These are phyloP conservation scores for Fusarium bulbicola DNA, from an alignment of 2,329 filamentous ascomycete genomes.

Conservation along the genomic window DNA sequence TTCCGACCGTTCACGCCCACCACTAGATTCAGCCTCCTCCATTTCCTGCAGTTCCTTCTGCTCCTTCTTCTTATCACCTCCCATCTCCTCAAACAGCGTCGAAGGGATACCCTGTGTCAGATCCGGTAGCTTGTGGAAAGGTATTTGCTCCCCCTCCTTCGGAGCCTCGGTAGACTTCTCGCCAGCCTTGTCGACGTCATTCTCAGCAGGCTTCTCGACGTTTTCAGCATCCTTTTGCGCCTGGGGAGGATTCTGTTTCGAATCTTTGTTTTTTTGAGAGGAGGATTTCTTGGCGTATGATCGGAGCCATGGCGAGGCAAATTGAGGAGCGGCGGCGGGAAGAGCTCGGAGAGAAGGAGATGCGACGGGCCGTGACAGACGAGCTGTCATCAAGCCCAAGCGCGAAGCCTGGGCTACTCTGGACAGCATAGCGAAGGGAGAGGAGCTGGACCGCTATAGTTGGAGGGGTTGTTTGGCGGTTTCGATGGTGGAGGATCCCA, in stretches of 20 bases:
- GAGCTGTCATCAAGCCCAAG: slow-evolving; percentile 46
- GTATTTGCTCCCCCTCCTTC: slow-evolving; percentile 54
- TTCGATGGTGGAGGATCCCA: slow-evolving; percentile 26
- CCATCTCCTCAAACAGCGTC: slow-evolving; percentile 81
- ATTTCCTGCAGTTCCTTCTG: slow-evolving; percentile 47
- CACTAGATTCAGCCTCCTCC: slow-evolving; percentile 48
- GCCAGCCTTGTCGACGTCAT: slow-evolving; percentile 33
- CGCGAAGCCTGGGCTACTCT: slow-evolving; percentile 47
- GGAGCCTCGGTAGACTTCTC: slow-evolving; percentile 41
- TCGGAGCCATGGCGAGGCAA: slow-evolving; percentile 44
- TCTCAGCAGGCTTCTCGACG: slow-evolving; percentile 26
- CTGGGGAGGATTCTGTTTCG: slow-evolving; percentile 30
- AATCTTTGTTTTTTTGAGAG: slow-evolving; percentile 11
- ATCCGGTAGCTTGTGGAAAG: slow-evolving; percentile 80
- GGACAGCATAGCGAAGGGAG: slow-evolving; percentile 51
- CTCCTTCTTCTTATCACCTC: slow-evolving; percentile 50
- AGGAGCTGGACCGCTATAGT: neutral
- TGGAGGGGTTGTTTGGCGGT: slow-evolving; percentile 1
- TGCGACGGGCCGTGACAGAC: slow-evolving; percentile 40
- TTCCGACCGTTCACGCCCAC: slow-evolving; percentile 63
- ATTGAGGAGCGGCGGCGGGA: slow-evolving; percentile 28
- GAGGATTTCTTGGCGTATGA: slow-evolving; percentile 39
- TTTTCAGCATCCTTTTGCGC: slow-evolving; percentile 29
- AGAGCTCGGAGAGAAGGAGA: slow-evolving; percentile 39
- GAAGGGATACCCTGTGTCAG: slow-evolving; percentile 95